A percentile compares a stretch with the other conserved stretches of the same genome.
phyloP scores from a whole-genome alignment of 1,284 basidiomycete genomes.

The Marasmius oreades region DNA sequence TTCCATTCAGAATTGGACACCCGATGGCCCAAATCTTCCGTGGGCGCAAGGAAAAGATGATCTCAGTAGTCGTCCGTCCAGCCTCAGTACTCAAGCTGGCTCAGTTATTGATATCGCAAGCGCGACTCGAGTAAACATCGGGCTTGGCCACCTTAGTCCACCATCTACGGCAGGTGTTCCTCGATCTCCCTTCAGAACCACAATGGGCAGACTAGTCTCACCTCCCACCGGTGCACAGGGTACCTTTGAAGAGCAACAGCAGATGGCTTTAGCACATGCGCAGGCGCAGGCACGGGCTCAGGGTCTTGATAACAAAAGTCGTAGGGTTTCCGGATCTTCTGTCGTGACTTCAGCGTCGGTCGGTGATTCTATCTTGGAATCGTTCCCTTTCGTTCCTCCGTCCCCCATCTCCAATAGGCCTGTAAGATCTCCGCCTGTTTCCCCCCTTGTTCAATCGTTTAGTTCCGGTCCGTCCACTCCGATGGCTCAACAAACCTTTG shows the following conservation, averaged over 20 bases:
- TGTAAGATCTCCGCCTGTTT: slow-evolving; percentile 67
- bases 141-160: slow-evolving; percentile 32
- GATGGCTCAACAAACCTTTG: slow-evolving; percentile 30
- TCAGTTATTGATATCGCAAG: slow-evolving; percentile 61
- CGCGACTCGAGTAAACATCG: slow-evolving; percentile 62
- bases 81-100: slow-evolving; percentile 59
- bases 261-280: slow-evolving; percentile 49
- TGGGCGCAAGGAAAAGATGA: slow-evolving; percentile 33
- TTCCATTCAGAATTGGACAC: slow-evolving; percentile 31
- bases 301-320: slow-evolving; percentile 35
- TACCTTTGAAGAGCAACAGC: slow-evolving; percentile 60
- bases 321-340: slow-evolving; percentile 59
- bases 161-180: slow-evolving; percentile 31
- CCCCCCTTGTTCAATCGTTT: slow-evolving; percentile 57
- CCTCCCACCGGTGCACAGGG: slow-evolving; percentile 35
- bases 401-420: slow-evolving; percentile 78
- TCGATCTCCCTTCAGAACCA: slow-evolving; percentile 51
- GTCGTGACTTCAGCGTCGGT: slow-evolving; percentile 64
- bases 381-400: slow-evolving; percentile 81
- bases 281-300: slow-evolving; percentile 58
- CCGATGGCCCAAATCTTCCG: slow-evolving; percentile 35
- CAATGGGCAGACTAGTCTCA: slow-evolving; percentile 56
- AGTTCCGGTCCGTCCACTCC: slow-evolving; percentile 29
- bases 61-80: slow-evolving; percentile 48
- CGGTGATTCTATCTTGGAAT: slow-evolving; percentile 75